Percentiles rank a stretch among this genome's conserved stretches.
These are phyloP conservation scores for Gaeumannomyces tritici DNA, from an alignment of 2,329 filamentous ascomycete genomes.

Conservation along the genomic window DNA sequence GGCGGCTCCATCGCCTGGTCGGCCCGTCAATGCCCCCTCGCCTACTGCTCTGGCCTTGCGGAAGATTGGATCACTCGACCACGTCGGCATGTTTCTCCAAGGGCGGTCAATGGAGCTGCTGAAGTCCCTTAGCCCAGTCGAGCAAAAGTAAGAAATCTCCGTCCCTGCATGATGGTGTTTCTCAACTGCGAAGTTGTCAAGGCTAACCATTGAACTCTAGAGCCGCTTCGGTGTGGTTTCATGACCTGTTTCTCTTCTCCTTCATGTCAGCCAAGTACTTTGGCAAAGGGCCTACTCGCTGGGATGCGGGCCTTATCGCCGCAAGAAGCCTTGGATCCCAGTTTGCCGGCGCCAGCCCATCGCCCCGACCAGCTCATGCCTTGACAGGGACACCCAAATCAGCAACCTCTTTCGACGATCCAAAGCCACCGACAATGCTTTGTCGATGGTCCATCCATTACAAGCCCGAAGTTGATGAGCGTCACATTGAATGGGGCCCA, in stretches of 20 bases:
- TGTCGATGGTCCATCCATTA: conserved; percentile 1
- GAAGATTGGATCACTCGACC: neutral
- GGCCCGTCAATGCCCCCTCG: neutral
- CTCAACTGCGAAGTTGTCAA: no score
- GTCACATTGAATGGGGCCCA: no score
- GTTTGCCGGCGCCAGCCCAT: neutral
- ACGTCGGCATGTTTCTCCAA: neutral
- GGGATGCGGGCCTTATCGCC: neutral
- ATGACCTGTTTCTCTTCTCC: neutral
- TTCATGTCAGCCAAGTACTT: conserved; percentile 3
- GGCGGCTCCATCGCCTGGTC: neutral
- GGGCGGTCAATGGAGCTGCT: neutral
- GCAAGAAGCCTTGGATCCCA: neutral
- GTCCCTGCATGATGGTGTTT: no score
- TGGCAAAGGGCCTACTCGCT: neutral
- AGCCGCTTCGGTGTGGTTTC: neutral
- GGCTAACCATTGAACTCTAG: neutral
- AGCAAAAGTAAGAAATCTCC: neutral
- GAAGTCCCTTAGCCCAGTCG: neutral
- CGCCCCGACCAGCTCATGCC: neutral
- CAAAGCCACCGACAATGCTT: neutral
- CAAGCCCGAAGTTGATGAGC: neutral
- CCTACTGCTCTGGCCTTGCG: neutral
- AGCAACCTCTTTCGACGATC: no score
- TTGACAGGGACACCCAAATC: neutral